Base-by-base conservation (phyloP, 73 alveolate species). In the Tetrahymena borealis region DNA sequence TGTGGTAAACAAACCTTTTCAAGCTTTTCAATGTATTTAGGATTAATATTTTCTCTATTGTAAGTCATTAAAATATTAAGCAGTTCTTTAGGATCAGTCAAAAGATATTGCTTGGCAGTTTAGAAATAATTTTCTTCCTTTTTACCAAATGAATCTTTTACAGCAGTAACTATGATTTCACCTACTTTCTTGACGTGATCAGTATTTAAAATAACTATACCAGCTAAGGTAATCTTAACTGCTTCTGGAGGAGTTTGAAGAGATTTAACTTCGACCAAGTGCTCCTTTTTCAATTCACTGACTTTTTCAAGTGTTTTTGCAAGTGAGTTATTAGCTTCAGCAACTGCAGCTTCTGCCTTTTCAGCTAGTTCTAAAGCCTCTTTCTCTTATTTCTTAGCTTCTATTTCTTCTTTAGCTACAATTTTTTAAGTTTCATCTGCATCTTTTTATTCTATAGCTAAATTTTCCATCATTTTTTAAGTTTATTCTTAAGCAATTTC, bases 331-430 rank as follows among this genome's bases (percentile, higher is more conserved):
- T 97, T 97, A 60, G 96, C 98, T 91, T 95, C 97, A 79, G 93
- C 93, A 28, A 97, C 98, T 38, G 97, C 96, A n/a, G 93, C 97
- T 37, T 91, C 95, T 24, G 95, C 95, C 32, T 79, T 91, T 31
- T 40, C 20, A 39, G 95, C 95, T 39, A 92, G 38, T 92, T 85
- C 43, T 39, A 98, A 94, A 39, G 99, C 99, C 91, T 98, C 99
- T 90, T 96, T 98, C 92, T 98, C 99, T 96, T 94, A 98, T 92
- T 94, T 95, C 93, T 97, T 96, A 33, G 99, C 99, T 95, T 96
- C 99, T 13, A 99, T 99, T 96, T 97, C 97, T 92, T 97, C 97
- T 85, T 90, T 95, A 11, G 97, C 95, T 41, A 97, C 99, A 20
- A 97, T 41, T 39, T 77, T 93, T 94, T 96, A 78, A 16, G 97